Conservation (phyloP, 2,329 filamentous ascomycete species). For the Fusarium napiforme region DNA sequence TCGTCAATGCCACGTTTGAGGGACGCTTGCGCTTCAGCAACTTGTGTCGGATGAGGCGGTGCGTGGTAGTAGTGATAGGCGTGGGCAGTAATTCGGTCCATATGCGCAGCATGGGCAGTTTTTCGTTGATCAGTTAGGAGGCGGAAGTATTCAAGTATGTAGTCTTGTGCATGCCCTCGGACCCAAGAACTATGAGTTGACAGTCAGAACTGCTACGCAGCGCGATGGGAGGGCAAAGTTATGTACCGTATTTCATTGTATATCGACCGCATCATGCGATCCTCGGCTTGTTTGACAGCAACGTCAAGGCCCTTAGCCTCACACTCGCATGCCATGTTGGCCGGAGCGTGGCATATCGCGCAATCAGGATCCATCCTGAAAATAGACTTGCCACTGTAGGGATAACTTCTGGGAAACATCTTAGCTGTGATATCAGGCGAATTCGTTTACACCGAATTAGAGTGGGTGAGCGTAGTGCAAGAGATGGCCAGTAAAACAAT, state of each 20-base stretch:
- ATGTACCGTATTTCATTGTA: conserved; percentile 72
- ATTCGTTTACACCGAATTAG: conserved; percentile 27
- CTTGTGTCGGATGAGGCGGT: conserved; percentile 69
- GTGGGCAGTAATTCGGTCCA: conserved; percentile 66
- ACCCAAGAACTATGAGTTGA: conserved; percentile 66
- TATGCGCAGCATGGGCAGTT: conserved; percentile 63
- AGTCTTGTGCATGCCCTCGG: conserved; percentile 72
- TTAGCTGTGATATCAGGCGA: conserved; percentile 52
- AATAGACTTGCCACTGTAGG: conserved; percentile 59
- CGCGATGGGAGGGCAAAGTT: not conserved
- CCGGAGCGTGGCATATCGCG: conserved; percentile 72
- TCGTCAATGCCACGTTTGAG: conserved; percentile 81
- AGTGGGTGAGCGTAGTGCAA: conserved; percentile 19
- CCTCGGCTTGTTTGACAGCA: conserved; percentile 71
- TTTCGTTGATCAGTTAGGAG: conserved; percentile 71
- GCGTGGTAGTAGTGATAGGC: conserved; percentile 68
- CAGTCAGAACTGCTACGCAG: conserved; percentile 18
- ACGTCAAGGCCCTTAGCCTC: conserved; percentile 73
- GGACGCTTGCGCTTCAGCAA: conserved; percentile 71
- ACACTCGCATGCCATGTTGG: conserved; percentile 69
- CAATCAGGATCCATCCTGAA: conserved; percentile 77
- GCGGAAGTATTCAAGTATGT: conserved; percentile 73
- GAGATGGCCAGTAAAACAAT: conserved; percentile 31
- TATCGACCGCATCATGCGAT: conserved; percentile 70
- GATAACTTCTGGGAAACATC: conserved; percentile 63